Base-by-base conservation (phyloP, 495 filamentous ascomycete species). In the Ramalina intermedia region DNA sequence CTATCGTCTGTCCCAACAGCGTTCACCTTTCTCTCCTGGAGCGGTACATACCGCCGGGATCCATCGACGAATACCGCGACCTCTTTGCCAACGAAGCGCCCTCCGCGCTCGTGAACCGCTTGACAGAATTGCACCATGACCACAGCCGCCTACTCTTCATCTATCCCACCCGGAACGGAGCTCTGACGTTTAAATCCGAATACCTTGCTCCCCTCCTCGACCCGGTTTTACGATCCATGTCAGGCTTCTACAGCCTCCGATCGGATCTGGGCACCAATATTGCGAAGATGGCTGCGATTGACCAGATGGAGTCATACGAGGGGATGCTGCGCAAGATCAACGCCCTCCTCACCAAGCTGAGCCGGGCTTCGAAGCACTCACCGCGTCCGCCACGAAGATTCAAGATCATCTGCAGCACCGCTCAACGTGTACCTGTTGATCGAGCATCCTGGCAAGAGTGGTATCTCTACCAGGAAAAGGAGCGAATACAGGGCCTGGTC, bases 391-490 rank as follows among this genome's bases (percentile, higher is more conserved):
- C 64, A 14, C 68, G 71, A 13, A 59, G 57, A 40, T 81, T 74
- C 57, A 58, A 55, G 2, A 52, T 84, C 1, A 63, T 72, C 8
- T 68, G 80, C 55, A 60, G 78, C 12, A 66, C 71, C 17, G 72
- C 70, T 44, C 66, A 74, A 37, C 68, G 66, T 40, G 74, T 76
- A 29, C 58, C 61, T 7, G 64, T 82, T 5, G 72, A 76, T 43
- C 72, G 80, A 21, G 63, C 68, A 7, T 68, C 73, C 6, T 86
- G 82, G 82, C 65, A 64, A 16, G 76, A 84, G 42, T 86, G 82
- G 82, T 85, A 74, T 67, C 74, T 76, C 29, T 76, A 82, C 50
- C 82, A 86, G 54, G 82, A 86, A 56, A 76, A 75, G 49, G 61
- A 69, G n/a, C 72, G 82, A 21, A 74, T 86, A 51, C 71, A 79